Base-by-base conservation (phyloP, 805 yeast genomes). In the Sugiyamaella marilandica region DNA sequence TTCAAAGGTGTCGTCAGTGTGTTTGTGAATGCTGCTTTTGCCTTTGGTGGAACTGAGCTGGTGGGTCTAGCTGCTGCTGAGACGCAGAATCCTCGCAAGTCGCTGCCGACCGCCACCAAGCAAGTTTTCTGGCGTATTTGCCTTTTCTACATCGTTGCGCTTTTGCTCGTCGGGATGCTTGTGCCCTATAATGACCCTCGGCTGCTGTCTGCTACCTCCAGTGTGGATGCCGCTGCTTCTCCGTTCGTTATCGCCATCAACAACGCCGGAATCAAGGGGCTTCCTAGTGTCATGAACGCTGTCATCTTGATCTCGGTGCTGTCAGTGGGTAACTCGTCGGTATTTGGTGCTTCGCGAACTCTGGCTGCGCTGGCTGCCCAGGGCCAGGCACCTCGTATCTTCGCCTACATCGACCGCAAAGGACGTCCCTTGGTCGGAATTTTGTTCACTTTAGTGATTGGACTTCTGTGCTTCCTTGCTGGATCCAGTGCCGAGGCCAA, bases 81-180 rank as follows among this genome's bases (percentile, higher is more conserved):
- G 69, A 74, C 87, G 24, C 78, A 70, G 45, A 79, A 84, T 66
- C 90, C 91, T 49, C 74, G 86, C 60, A 74, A 73, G 53, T 68
- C 85, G 2, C 75, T 85, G 50, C 91, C 91, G 41, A 76, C 77
- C 50, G 89, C 91, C 37, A 82, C 84, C 53, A 85, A 85, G 67
- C 89, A 85, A 70, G 87, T 85, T 2, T 84, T 87, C 69, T 85
- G 91, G 90, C 77, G 91, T 68, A 83, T 87, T 55, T 69, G 82
- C 19, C 67, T 84, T 59, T 85, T 86, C 65, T 87, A 86, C 70
- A 73, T 87, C 64, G 70, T 74, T 11, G 73, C 81, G 57, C 75
- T 68, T 66, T 81, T 69, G 50, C 74, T 76, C 60, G 79, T 73
- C 62, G 84, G 88, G 46, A 78, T 85, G 60, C 73, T 87, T 54